Evolutionary conservation across 2,329 filamentous ascomycete genomes (phyloP).

Genomic region (Calonectria pauciramosa): DNA sequence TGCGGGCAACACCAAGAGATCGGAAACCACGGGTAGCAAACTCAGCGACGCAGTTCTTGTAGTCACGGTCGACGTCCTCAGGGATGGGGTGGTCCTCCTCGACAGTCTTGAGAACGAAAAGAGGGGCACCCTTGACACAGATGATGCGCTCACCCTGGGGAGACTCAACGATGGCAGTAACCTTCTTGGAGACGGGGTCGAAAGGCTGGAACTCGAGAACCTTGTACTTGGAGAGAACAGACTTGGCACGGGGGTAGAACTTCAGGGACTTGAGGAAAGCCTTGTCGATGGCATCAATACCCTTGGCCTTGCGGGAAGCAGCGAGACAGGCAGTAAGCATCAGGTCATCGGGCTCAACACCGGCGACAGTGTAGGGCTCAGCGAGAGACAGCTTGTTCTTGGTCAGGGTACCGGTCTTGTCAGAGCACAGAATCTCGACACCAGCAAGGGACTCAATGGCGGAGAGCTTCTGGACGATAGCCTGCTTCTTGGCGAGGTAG

Average conservation of each 20-base stretch:
- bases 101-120: conserved; percentile 89
- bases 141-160: conserved; percentile 86
- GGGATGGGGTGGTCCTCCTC: conserved; percentile 87
- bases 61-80: conserved; percentile 82
- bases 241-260: conserved; percentile 86
- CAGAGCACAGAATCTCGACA: conserved; percentile 93
- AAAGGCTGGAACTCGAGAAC: conserved; percentile 89
- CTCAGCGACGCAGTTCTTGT: conserved; percentile 93
- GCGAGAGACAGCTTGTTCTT: conserved; percentile 94
- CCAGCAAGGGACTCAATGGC: conserved; percentile 93
- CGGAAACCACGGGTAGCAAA: conserved; percentile 95
- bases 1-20: conserved; percentile 92
- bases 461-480: conserved; percentile 92
- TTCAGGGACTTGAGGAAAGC: conserved; percentile 90
- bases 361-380: conserved; percentile 86
- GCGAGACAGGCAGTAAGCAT: conserved; percentile 94
- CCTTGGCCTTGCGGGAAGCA: conserved; percentile 94
- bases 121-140: conserved; percentile 92
- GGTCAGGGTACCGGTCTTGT: conserved; percentile 94
- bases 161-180: conserved; percentile 85
- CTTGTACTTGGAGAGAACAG: conserved; percentile 85
- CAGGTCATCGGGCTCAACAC: conserved; percentile 87
- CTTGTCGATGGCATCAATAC: conserved; percentile 95
- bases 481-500: conserved; percentile 92
- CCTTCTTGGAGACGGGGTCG: conserved; percentile 95